These are phyloP conservation scores for Nothophytophthora sp. DNA, from an alignment of 352 stramenopile genomes.

Conservation along the genomic window DNA sequence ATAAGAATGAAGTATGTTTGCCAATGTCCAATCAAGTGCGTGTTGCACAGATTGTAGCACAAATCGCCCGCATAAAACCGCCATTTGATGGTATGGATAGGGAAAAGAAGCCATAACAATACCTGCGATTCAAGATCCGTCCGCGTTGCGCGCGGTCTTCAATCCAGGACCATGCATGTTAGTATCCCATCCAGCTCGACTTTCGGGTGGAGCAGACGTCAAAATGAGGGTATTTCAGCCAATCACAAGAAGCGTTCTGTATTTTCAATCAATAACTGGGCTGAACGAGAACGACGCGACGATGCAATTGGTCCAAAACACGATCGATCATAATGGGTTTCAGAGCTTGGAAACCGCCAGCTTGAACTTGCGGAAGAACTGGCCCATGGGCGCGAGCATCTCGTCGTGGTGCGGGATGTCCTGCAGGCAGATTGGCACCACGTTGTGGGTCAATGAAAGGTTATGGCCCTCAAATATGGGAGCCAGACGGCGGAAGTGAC, in stretches of 20 bases:
- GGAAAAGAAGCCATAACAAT: too few species aligned
- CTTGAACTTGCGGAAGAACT: slow-evolving; percentile 76
- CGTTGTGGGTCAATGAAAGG: background rate
- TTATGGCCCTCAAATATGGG: too few species aligned
- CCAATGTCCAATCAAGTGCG: too few species aligned
- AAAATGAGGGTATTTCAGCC: slow-evolving; percentile 6
- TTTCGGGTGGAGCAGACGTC: slow-evolving; percentile 3
- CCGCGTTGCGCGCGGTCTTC: too few species aligned
- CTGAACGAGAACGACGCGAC: background rate
- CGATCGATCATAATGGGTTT: background rate
- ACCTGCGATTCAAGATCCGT: too few species aligned
- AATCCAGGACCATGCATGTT: too few species aligned
- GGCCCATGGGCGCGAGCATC: slow-evolving; percentile 61
- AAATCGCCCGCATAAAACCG: too few species aligned
- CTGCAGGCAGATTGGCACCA: slow-evolving; percentile 15
- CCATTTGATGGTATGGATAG: too few species aligned
- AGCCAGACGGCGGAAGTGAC: too few species aligned
- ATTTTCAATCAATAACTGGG: background rate
- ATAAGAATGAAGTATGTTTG: too few species aligned
- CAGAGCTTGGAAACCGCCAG: slow-evolving; percentile 48
- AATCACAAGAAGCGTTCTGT: slow-evolving; percentile 13
- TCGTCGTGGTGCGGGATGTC: slow-evolving; percentile 64
- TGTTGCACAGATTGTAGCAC: too few species aligned
- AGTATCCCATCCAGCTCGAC: too few species aligned
- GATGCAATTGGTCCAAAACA: slow-evolving; percentile 19